Evolutionary conservation across 306 rosid species (phyloP).

Genomic region (Glycine soja): DNA sequence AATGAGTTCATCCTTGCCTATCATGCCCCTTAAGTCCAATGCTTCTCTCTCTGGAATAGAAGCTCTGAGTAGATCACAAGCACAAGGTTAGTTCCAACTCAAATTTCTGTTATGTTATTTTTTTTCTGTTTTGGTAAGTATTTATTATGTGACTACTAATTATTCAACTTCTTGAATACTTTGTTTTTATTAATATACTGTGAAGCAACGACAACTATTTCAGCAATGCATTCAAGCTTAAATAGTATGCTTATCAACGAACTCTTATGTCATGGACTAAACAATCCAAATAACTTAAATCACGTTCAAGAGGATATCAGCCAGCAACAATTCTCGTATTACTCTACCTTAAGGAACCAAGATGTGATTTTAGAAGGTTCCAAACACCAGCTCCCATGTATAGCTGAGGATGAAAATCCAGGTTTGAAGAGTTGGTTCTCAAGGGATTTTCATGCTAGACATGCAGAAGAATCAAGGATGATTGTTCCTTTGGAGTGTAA

Average conservation of each 20-base stretch:
- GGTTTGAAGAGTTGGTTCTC: slow-evolving; percentile 60
- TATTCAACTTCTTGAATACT: slow-evolving; percentile 26
- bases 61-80: slow-evolving; percentile 59
- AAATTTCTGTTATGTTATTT: slow-evolving; percentile 5
- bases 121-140: not conserved
- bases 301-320: slow-evolving; percentile 44
- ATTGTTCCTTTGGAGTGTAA: slow-evolving; percentile 54
- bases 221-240: slow-evolving; percentile 67
- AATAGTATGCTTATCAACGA: slow-evolving; percentile 61
- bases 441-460: slow-evolving; percentile 47
- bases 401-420: slow-evolving; percentile 48
- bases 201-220: slow-evolving; percentile 57
- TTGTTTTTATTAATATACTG: not conserved
- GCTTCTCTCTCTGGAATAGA: slow-evolving; percentile 69
- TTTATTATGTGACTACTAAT: not conserved
- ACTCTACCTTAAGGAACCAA: slow-evolving; percentile 49
- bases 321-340: slow-evolving; percentile 48
- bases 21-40: slow-evolving; percentile 76
- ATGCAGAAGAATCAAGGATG: slow-evolving; percentile 50
- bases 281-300: slow-evolving; percentile 45
- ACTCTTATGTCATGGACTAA: slow-evolving; percentile 44
- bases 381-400: slow-evolving; percentile 53
- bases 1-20: slow-evolving; percentile 59
- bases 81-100: slow-evolving; percentile 58
- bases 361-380: slow-evolving; percentile 50